Percentiles rank a stretch among this genome's conserved stretches.
Conservation (phyloP, 2,329 filamentous ascomycete genomes). For the Colletotrichum sp. region DNA sequence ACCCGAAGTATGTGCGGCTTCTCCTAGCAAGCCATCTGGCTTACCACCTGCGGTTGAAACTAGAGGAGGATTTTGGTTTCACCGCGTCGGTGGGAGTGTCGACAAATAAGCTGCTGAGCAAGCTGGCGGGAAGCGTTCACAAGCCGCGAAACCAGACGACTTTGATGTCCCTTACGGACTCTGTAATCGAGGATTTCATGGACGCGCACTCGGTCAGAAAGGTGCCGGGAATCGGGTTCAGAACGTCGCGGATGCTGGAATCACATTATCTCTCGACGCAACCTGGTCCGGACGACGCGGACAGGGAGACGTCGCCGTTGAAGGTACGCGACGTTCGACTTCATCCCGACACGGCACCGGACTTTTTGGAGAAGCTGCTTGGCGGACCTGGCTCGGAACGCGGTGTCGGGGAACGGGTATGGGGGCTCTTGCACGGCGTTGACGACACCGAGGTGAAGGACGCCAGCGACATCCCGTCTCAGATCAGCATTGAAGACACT, state of each 20-base stretch:
- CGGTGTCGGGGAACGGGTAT: conserved; percentile 75
- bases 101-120: conserved; percentile 85
- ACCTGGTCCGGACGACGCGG: neutral
- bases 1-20: conserved; percentile 62
- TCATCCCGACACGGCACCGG: conserved; percentile 66
- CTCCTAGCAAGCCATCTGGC: conserved; percentile 84
- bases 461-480: conserved; percentile 74
- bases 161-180: conserved; percentile 68
- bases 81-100: conserved; percentile 88
- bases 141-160: conserved; percentile 91
- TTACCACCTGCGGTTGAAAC: conserved; percentile 69
- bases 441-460: conserved; percentile 77
- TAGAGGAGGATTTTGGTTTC: conserved; percentile 81
- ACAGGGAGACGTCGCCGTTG: conserved; percentile 42
- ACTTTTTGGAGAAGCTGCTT: conserved; percentile 71
- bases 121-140: conserved; percentile 81
- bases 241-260: conserved; percentile 60
- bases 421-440: conserved; percentile 80
- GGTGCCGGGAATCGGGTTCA: conserved; percentile 86
- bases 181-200: conserved; percentile 70
- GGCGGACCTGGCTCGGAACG: conserved; percentile 72
- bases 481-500: conserved; percentile 95
- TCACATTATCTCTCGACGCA: conserved; percentile 23
- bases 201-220: conserved; percentile 78
- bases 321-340: conserved; percentile 70